Conservation (phyloP, 495 filamentous ascomycete species). For the Astrocystis sublimbata region DNA sequence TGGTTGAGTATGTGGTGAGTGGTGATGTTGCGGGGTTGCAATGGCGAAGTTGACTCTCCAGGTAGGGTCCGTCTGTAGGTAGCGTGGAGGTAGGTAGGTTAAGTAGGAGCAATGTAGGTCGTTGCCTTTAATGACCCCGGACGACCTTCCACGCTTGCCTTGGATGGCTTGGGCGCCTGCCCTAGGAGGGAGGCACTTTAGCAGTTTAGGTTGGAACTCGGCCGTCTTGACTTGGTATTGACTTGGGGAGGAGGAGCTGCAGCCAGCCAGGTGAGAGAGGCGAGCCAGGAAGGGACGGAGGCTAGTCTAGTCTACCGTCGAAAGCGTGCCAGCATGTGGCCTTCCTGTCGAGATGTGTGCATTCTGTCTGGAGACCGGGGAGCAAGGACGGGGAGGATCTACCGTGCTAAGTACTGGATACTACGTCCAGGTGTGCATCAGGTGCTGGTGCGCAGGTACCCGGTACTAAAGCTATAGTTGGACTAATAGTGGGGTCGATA, state of each 20-base stretch:
- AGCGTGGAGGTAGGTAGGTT: too few species aligned
- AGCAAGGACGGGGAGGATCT: not conserved
- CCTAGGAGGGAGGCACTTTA: not conserved
- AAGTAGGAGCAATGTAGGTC: too few species aligned
- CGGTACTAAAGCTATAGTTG: not conserved
- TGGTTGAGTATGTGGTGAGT: not conserved
- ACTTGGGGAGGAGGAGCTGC: too few species aligned
- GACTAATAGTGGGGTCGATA: slow-evolving; percentile 3
- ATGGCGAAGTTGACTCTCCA: slow-evolving; percentile 1
- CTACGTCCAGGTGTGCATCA: not conserved
- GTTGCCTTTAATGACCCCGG: not conserved
- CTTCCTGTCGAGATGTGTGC: slow-evolving; percentile 5
- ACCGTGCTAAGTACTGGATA: not conserved
- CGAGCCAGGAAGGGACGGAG: not conserved
- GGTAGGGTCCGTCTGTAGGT: not conserved
- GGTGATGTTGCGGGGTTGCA: slow-evolving; percentile 17
- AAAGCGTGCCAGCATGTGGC: not conserved
- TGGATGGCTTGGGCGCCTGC: too few species aligned
- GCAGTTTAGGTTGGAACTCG: not conserved
- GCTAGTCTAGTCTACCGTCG: slow-evolving; percentile 3
- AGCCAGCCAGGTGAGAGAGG: too few species aligned
- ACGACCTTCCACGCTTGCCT: too few species aligned
- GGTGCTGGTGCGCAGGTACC: not conserved
- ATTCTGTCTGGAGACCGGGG: not conserved
- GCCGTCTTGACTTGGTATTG: too few species aligned